These are phyloP conservation scores for Myxozyma neglecta DNA, from an alignment of 805 yeast species.

Conservation along the genomic window DNA sequence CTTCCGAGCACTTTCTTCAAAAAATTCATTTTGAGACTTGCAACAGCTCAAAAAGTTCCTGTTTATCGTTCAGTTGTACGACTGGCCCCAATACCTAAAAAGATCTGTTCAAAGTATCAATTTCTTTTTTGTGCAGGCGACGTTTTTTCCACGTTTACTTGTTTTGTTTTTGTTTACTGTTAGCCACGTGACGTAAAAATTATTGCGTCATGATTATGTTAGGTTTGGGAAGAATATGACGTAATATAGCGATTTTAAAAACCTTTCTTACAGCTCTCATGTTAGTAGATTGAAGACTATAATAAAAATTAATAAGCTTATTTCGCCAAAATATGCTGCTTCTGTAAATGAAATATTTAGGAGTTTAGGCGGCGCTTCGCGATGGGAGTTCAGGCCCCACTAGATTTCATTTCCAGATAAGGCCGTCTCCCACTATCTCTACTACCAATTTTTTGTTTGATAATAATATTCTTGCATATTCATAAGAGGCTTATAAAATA, in stretches of 20 bases:
- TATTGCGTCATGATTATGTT: not conserved
- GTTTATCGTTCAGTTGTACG: too few relatives aligned
- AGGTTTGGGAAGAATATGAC: not conserved
- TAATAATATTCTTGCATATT: not conserved
- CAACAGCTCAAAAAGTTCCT: not conserved
- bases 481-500: not conserved
- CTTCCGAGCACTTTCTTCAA: conserved; percentile 48
- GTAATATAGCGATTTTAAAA: not conserved
- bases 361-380: not conserved
- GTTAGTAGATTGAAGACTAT: too few relatives aligned
- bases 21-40: conserved; percentile 58
- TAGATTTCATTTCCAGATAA: not conserved
- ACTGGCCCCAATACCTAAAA: too few relatives aligned
- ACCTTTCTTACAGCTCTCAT: too few relatives aligned
- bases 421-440: not conserved
- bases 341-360: too few relatives aligned
- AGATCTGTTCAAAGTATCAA: not conserved
- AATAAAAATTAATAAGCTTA: too few relatives aligned
- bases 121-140: not conserved
- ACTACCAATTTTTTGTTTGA: too few relatives aligned
- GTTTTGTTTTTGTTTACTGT: conserved; percentile 1
- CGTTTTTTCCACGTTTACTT: not conserved
- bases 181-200: not conserved
- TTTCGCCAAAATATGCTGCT: too few relatives aligned
- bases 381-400: not conserved